phyloP scores from a whole-genome alignment of 2,329 filamentous ascomycete species.

The Fusarium penzigii region DNA sequence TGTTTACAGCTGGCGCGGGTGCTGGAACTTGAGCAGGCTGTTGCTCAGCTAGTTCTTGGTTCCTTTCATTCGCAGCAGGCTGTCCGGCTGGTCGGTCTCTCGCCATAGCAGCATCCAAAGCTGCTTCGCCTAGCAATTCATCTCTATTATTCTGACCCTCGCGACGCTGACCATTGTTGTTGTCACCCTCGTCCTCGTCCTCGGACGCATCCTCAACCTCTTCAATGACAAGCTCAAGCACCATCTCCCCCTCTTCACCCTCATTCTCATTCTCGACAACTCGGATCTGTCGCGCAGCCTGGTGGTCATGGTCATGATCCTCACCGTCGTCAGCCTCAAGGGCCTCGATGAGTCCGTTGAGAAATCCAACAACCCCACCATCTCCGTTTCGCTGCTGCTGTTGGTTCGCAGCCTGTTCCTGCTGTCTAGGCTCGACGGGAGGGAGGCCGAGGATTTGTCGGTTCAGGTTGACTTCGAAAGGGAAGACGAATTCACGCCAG shows the following conservation, averaged over 20 bases:
- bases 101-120: not conserved
- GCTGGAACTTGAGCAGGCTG: conserved; percentile 5
- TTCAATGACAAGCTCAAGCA: conserved; percentile 38
- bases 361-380: conserved; percentile 37
- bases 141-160: conserved; percentile 18
- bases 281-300: conserved; percentile 16
- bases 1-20: conserved; percentile 1
- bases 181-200: conserved; percentile 41
- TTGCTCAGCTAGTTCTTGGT: conserved; percentile 4
- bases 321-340: conserved; percentile 37
- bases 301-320: conserved; percentile 20
- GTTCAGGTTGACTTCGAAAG: conserved; percentile 52
- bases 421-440: conserved; percentile 28
- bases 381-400: conserved; percentile 24
- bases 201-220: conserved; percentile 43
- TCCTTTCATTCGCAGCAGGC: conserved; percentile 1
- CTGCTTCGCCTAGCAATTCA: not conserved
- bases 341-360: conserved; percentile 40
- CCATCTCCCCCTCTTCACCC: conserved; percentile 30
- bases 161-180: conserved; percentile 22
- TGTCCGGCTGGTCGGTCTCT: conserved; percentile 4
- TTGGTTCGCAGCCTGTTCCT: conserved; percentile 14
- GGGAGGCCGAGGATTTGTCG: conserved; percentile 45
- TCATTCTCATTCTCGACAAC: conserved; percentile 18
- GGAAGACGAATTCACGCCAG: conserved; percentile 47